Conservation (phyloP, 169 alveolate genomes). For the Neospora caninum region DNA sequence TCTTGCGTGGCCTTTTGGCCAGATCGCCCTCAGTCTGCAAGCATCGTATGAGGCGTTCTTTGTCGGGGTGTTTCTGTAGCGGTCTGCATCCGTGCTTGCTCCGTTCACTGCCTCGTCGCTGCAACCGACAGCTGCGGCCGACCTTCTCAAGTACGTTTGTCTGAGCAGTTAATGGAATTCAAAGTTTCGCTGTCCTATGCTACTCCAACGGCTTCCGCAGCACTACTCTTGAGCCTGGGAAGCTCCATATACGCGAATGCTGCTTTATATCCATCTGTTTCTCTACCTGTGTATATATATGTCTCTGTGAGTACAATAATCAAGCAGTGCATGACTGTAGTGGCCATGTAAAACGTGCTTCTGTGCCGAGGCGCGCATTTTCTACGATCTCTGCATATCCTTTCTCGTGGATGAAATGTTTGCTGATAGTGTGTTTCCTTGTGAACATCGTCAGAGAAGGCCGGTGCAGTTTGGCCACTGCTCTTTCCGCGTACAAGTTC, state of each 20-base stretch:
- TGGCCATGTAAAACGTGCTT: not conserved
- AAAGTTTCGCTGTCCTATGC: not conserved
- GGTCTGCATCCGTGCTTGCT: constrained; percentile 47
- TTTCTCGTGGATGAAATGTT: not conserved
- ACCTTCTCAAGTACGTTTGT: constrained; percentile 42
- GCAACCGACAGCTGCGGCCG: constrained; percentile 42
- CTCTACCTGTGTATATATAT: not conserved
- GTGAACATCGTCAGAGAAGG: constrained; percentile 80
- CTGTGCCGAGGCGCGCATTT: not conserved
- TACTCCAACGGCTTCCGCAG: too few species aligned
- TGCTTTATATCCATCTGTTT: not conserved
- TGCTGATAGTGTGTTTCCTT: not conserved
- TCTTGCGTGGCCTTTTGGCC: too few species aligned
- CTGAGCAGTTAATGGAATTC: not conserved
- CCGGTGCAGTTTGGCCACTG: constrained; percentile 89
- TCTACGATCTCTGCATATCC: not conserved
- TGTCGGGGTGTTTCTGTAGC: not conserved
- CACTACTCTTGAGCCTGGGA: too few species aligned
- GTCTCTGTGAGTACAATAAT: not conserved
- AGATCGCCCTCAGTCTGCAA: too few species aligned
- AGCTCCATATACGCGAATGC: not conserved
- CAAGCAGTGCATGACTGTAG: not conserved
- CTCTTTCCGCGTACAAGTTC: constrained; percentile 89
- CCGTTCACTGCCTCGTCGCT: constrained; percentile 54
- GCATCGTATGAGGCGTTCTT: not conserved